Conservation (phyloP, 2,329 filamentous ascomycete species). For the Ramichloridium luteum region DNA sequence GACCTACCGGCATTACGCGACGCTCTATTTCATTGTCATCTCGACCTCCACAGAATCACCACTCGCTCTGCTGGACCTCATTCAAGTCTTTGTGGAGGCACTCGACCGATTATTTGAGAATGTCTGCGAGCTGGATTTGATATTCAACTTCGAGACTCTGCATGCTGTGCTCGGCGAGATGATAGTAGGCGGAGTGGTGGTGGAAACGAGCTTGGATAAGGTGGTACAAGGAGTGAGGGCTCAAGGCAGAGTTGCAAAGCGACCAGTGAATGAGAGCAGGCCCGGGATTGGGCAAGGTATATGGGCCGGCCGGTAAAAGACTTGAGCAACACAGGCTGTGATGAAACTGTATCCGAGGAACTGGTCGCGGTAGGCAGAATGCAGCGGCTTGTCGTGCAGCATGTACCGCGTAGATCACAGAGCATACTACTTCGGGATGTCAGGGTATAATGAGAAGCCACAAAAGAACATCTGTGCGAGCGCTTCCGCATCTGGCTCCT, state of each 20-base stretch:
- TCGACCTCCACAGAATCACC: conserved; percentile 93
- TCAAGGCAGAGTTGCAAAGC: conserved; percentile 65
- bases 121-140: conserved; percentile 93
- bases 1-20: conserved; percentile 96
- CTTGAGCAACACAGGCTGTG: too few relatives aligned
- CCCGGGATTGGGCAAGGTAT: conserved; percentile 22
- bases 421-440: too few relatives aligned
- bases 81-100: conserved; percentile 95
- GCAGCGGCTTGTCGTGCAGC: too few relatives aligned
- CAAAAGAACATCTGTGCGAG: too few relatives aligned
- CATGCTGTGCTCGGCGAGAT: conserved; percentile 86
- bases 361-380: too few relatives aligned
- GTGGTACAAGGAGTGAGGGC: conserved; percentile 72
- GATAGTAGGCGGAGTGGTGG: conserved; percentile 87
- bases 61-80: conserved; percentile 86
- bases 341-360: too few relatives aligned
- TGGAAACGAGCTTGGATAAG: conserved; percentile 80
- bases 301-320: conserved; percentile 27
- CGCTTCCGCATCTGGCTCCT: too few relatives aligned
- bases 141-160: conserved; percentile 97
- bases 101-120: conserved; percentile 94
- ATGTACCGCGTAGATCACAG: too few relatives aligned
- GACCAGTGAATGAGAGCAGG: conserved; percentile 59
- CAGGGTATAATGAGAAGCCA: too few relatives aligned
- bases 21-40: conserved; percentile 97